Percentiles rank a stretch among this genome's conserved stretches.
phyloP scores from a whole-genome alignment of 805 yeast genomes.

The Zygosaccharomyces rouxii region DNA sequence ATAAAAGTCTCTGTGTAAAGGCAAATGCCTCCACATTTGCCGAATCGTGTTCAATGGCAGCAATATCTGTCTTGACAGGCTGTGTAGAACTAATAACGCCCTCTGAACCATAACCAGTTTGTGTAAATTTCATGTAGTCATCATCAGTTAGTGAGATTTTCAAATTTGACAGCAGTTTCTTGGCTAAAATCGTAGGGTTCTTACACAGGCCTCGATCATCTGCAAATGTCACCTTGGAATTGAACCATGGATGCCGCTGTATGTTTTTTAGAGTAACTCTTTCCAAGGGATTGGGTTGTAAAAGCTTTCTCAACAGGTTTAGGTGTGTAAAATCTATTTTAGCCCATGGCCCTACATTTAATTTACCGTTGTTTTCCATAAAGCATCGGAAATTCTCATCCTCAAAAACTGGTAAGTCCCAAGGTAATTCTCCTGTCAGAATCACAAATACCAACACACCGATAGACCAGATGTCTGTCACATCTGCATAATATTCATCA shows the following conservation, averaged over 20 bases:
- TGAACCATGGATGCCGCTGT: conserved; percentile 53
- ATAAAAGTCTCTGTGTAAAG: conserved; percentile 24
- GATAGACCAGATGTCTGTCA: conserved; percentile 65
- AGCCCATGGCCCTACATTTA: conserved; percentile 50
- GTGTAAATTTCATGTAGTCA: conserved; percentile 35
- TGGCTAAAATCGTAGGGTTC: conserved; percentile 49
- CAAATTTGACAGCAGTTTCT: conserved; percentile 47
- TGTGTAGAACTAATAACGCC: conserved; percentile 39
- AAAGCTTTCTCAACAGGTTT: conserved; percentile 48
- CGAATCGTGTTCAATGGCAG: conserved; percentile 34
- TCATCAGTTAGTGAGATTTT: conserved; percentile 52
- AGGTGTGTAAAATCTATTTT: conserved; percentile 45
- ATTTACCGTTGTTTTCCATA: conserved; percentile 43
- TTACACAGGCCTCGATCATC: conserved; percentile 47
- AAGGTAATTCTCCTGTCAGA: conserved; percentile 62
- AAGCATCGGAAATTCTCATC: conserved; percentile 47
- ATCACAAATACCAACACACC: conserved; percentile 61
- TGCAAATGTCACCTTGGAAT: conserved; percentile 41
- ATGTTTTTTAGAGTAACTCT: conserved; percentile 43
- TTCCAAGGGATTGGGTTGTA: conserved; percentile 45
- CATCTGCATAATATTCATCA: conserved; percentile 49
- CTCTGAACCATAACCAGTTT: conserved; percentile 8
- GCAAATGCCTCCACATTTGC: conserved; percentile 10
- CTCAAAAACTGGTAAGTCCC: conserved; percentile 58
- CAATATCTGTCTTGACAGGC: conserved; percentile 40